Base-by-base conservation (phyloP, 1,139 yeast genomes). In the Geotrichum bryndzae region DNA sequence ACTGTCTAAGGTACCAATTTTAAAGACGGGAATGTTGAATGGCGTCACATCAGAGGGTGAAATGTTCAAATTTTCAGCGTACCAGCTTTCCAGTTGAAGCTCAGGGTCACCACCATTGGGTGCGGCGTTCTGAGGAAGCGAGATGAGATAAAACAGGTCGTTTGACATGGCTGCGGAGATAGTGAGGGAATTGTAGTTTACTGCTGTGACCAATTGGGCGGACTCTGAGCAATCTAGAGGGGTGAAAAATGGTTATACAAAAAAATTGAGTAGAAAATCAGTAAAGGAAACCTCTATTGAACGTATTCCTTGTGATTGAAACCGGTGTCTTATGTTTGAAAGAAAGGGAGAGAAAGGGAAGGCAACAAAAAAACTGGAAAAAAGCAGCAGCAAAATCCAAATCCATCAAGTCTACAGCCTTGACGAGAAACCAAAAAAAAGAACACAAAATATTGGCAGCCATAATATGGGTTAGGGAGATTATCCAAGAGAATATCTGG, bases 1-100 rank as follows among this genome's bases (percentile, higher is more conserved):
- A 51, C 92, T 87, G 76, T 95, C 99, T 72, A 94, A 82, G 2
- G 98, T 92, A 46, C 98, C 98, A 67, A 94, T 90, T 76, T 94
- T 95, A 76, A 94, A 92, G 66, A 82, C 85, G n/a, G 98, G 99
- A 60, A 91, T 80, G 53, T 79, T 78, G 65, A 89, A 83, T 62
- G 77, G 77, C 63, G 75, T 72, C 56, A 69, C 69, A 25, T 63
- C 66, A 59, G 67, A 60, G 56, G 63, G 58, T 31, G 67, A 66
- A 18, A 72, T 60, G 31, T 53, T 57, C 50, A 68, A 54, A 48
- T 73, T 67, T 60, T 70, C 68, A 60, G 68, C 63, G 63, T 74
- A 65, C 79, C 83, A 82, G 73, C 55, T 72, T 68, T 66, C 75
- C 72, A 64, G 74, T 71, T 74, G 74, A 38, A 72, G 73, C 70